Percentiles rank a stretch among this genome's conserved stretches.
Conservation (phyloP, 2,329 filamentous ascomycete genomes). For the Akanthomyces lecanii region DNA sequence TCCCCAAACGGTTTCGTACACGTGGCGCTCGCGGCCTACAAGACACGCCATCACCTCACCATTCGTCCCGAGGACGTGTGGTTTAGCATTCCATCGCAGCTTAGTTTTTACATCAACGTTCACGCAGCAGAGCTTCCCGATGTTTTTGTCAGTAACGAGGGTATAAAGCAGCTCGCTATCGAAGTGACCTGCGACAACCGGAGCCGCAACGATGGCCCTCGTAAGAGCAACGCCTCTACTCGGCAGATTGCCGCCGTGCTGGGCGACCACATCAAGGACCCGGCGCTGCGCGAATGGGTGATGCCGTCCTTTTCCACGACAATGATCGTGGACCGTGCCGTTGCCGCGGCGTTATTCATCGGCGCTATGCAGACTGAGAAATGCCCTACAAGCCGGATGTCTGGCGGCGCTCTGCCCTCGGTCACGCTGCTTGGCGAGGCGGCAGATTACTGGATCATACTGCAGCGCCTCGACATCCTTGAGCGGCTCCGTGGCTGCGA, state of each 20-base stretch:
- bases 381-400: constrained; percentile 26
- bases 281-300: constrained; percentile 40
- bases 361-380: constrained; percentile 45
- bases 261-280: background rate
- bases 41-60: constrained; percentile 37
- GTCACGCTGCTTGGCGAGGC: constrained; percentile 45
- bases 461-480: background rate
- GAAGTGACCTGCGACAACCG: background rate
- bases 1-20: constrained; percentile 34
- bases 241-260: constrained; percentile 5
- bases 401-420: constrained; percentile 36
- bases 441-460: constrained; percentile 37
- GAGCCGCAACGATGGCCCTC: too few species aligned
- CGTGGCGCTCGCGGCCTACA: constrained; percentile 34
- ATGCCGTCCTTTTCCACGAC: constrained; percentile 48
- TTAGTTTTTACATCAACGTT: constrained; percentile 40
- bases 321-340: constrained; percentile 36
- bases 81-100: constrained; percentile 44
- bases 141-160: constrained; percentile 38
- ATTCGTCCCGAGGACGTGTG: constrained; percentile 49
- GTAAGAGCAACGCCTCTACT: constrained; percentile 18
- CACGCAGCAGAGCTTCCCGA: constrained; percentile 38
- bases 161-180: constrained; percentile 16
- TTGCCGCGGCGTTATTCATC: constrained; percentile 45
- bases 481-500: background rate